Evolutionary conservation across 257 asterid genomes (phyloP).

Genomic region (Ballota nigra): DNA sequence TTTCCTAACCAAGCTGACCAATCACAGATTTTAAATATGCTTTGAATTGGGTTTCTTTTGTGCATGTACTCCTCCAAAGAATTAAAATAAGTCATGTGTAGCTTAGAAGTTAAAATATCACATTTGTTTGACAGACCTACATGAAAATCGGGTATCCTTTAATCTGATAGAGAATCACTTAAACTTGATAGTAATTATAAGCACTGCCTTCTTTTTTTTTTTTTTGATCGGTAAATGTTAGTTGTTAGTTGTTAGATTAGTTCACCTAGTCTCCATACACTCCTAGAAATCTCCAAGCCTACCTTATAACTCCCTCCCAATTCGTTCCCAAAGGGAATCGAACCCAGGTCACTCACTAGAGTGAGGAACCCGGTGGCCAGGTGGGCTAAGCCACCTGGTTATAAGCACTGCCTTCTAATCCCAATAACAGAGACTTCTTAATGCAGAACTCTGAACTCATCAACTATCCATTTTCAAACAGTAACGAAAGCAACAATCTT

Average conservation of each 20-base stretch:
- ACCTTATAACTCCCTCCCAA: too few relatives aligned
- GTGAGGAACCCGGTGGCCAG: too few relatives aligned
- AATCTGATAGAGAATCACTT: too few relatives aligned
- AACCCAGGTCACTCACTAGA: too few relatives aligned
- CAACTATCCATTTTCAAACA: not conserved
- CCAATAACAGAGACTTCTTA: not conserved
- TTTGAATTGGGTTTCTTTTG: not conserved
- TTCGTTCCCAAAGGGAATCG: too few relatives aligned
- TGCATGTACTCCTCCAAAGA: not conserved
- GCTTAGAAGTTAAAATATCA: not conserved
- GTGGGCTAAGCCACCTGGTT: too few relatives aligned
- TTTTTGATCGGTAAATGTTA: too few relatives aligned
- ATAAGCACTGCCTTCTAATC: slow-evolving; percentile 3
- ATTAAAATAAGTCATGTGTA: not conserved
- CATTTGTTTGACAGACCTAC: not conserved
- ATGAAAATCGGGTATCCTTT: too few relatives aligned
- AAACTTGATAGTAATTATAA: not conserved
- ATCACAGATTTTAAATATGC: not conserved
- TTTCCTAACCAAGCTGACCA: not conserved
- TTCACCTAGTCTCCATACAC: too few relatives aligned
- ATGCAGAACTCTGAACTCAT: not conserved
- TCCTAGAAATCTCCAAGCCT: too few relatives aligned
- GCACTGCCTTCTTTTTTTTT: too few relatives aligned
- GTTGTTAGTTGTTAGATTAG: too few relatives aligned
- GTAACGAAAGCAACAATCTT: slow-evolving; percentile 8